Conservation (phyloP, 2,329 filamentous ascomycete species). For the Ustulina deusta region DNA sequence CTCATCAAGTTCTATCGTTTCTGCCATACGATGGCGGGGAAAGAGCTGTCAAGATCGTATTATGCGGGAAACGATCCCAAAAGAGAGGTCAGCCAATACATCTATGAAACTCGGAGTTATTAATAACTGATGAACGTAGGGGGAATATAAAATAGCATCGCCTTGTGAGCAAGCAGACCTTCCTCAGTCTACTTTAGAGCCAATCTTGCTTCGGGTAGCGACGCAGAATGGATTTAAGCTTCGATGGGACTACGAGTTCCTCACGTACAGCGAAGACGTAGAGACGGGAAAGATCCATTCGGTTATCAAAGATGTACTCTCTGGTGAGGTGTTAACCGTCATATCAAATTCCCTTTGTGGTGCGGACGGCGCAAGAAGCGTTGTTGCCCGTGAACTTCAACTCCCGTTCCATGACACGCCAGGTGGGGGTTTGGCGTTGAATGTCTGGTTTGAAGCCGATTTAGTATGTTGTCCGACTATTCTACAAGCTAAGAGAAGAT, state of each 20-base stretch:
- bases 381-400: constrained; percentile 33
- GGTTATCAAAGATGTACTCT: constrained; percentile 29
- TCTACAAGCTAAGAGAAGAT: background rate
- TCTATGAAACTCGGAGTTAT: background rate
- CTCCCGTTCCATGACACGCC: constrained; percentile 30
- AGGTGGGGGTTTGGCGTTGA: constrained; percentile 28
- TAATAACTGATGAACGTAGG: constrained; percentile 19
- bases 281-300: constrained; percentile 32
- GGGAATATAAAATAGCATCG: constrained; percentile 32
- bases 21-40: constrained; percentile 32
- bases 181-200: constrained; percentile 36
- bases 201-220: constrained; percentile 33
- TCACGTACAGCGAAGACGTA: constrained; percentile 21
- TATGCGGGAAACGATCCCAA: constrained; percentile 31
- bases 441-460: constrained; percentile 38
- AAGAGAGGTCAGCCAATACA: constrained; percentile 21
- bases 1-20: constrained; percentile 36
- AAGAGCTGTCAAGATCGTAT: constrained; percentile 35
- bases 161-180: constrained; percentile 36
- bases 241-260: constrained; percentile 36
- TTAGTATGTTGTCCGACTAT: constrained; percentile 16
- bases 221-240: constrained; percentile 37
- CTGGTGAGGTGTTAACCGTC: constrained; percentile 25
- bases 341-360: constrained; percentile 35
- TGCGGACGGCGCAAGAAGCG: constrained; percentile 35